Conservation (phyloP, 352 stramenopile species). For the Globisporangium echinulatum region DNA sequence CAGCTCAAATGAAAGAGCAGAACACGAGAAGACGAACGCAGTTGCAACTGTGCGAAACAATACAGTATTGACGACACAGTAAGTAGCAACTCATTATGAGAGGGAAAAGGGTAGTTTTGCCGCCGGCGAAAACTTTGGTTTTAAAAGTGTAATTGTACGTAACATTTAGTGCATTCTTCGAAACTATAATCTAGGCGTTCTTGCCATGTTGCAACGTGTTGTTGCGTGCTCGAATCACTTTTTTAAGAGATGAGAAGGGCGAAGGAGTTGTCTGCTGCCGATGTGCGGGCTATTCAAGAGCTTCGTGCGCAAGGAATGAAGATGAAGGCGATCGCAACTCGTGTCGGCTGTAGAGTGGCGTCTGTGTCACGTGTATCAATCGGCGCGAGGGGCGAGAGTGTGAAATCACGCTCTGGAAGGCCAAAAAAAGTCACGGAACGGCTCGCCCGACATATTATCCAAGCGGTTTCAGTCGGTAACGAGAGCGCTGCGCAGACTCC, state of each 20-base stretch:
- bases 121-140: too few relatives aligned
- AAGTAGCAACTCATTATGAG: too few relatives aligned
- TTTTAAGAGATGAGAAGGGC: not conserved
- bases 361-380: not conserved
- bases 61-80: too few relatives aligned
- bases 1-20: too few relatives aligned
- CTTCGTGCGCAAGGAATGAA: not conserved
- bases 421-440: not conserved
- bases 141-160: not conserved
- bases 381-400: not conserved
- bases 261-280: not conserved
- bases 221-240: not conserved
- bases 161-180: not conserved
- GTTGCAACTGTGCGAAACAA: too few relatives aligned
- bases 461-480: not conserved
- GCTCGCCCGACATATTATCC: not conserved
- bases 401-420: not conserved
- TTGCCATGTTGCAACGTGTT: not conserved
- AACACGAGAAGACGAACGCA: too few relatives aligned
- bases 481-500: not conserved
- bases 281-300: not conserved
- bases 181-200: not conserved
- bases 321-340: not conserved
- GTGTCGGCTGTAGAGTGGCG: not conserved
- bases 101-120: too few relatives aligned